Evolutionary conservation across 179 eudicot species (phyloP).

Genomic region (Camellia oleifera): DNA sequence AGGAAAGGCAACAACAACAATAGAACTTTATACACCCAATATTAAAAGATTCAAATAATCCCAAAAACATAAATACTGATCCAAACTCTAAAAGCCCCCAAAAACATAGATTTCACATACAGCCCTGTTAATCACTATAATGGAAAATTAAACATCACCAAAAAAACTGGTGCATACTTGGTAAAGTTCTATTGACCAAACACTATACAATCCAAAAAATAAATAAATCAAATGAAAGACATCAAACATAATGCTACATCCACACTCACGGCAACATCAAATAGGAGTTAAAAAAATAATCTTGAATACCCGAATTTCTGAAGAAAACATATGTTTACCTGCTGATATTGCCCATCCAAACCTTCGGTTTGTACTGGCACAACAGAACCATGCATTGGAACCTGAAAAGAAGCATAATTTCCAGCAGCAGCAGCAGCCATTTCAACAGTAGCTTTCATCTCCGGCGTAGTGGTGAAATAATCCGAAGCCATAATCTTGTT

Average conservation of each 20-base stretch:
- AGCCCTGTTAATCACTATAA: neutral
- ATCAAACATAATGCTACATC: neutral
- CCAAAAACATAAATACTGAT: neutral
- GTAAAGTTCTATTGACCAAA: neutral
- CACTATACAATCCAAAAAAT: neutral
- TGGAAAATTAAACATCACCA: neutral
- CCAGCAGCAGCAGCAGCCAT: constrained; percentile 80
- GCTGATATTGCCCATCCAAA: constrained; percentile 39
- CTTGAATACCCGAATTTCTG: neutral
- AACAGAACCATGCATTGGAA: constrained; percentile 39
- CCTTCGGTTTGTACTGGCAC: constrained; percentile 48
- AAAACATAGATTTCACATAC: neutral
- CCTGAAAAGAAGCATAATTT: constrained; percentile 59
- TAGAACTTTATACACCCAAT: neutral
- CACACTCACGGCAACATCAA: neutral
- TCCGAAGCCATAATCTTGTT: constrained; percentile 81
- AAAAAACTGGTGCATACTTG: neutral
- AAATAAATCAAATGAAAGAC: neutral
- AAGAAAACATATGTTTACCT: constrained; percentile 38
- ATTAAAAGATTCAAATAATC: neutral
- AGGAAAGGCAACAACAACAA: neutral
- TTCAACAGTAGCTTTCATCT: constrained; percentile 68
- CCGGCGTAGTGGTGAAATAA: constrained; percentile 73
- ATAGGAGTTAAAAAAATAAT: neutral
- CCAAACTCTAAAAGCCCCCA: neutral